phyloP scores from a whole-genome alignment of 1,284 basidiomycete genomes.

The Mycosarcoma mackinlayi region DNA sequence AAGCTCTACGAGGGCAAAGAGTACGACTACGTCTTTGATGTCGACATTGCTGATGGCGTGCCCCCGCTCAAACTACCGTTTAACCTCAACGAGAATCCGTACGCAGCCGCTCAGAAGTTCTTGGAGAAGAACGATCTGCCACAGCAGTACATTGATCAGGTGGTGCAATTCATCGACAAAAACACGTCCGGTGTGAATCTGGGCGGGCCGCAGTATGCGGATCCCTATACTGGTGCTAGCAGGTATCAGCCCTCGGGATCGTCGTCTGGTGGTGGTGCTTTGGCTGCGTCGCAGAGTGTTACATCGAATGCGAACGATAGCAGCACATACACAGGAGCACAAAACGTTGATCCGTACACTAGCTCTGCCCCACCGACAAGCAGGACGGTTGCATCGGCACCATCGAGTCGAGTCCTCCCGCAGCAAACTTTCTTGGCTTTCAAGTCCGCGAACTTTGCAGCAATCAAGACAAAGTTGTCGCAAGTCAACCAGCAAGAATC shows the following conservation, averaged over 20 bases:
- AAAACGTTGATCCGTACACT: conserved; percentile 54
- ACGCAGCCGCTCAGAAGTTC: conserved; percentile 88
- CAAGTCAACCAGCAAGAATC: conserved; percentile 82
- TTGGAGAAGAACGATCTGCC: conserved; percentile 86
- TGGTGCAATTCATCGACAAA: conserved; percentile 92
- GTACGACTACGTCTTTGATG: conserved; percentile 98
- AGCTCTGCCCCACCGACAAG: conserved; percentile 47
- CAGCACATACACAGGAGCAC: conserved; percentile 69
- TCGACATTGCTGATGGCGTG: conserved; percentile 91
- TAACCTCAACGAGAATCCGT: conserved; percentile 86
- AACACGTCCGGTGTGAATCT: conserved; percentile 81
- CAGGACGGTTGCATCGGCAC: conserved; percentile 42
- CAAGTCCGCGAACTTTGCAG: conserved; percentile 86
- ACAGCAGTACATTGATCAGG: conserved; percentile 84
- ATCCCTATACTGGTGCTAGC: conserved; percentile 88
- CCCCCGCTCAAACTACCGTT: conserved; percentile 95
- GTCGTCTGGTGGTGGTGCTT: conserved; percentile 22
- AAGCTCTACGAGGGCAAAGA: conserved; percentile 88
- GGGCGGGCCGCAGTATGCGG: conserved; percentile 76
- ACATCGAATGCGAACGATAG: conserved; percentile 61
- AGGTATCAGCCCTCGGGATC: conserved; percentile 72
- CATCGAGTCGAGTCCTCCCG: conserved; percentile 57
- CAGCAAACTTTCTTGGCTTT: conserved; percentile 74
- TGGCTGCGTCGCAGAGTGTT: conserved; percentile 65
- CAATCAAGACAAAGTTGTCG: conserved; percentile 83